Base-by-base conservation (phyloP, 345 rosid species). In the Limnanthes douglasii region DNA sequence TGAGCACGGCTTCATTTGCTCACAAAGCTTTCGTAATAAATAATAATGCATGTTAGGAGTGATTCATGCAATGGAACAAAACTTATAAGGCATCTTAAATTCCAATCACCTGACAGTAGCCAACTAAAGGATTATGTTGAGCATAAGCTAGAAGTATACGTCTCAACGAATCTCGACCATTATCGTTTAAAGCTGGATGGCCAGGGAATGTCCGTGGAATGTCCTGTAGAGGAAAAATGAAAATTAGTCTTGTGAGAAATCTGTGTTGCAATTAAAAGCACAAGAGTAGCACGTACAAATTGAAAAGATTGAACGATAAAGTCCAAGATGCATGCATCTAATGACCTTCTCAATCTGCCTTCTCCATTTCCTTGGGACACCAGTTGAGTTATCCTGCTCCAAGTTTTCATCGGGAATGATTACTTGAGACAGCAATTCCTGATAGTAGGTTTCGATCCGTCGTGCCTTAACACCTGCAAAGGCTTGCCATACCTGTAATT, bases 291-390 rank as follows among this genome's bases (percentile, higher is more conserved):
- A 65, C 65, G 59, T 59, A 50, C 69, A 31, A 62, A 74, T 59
- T 68, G 63, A 66, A 72, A 71, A 67, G 54, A 66, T 19, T 61
- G 64, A 69, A 63, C 23, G 45, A 47, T 45, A 67, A 67, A 75
- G 50, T 52, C 61, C 66, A 62, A 62, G 48, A 63, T 30, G 28
- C 52, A 64, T 64, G 72, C 68, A 58, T 65, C 60, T 62, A 69
- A 59, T 43, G 72, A 84, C 98, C 98, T 90, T 84, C 78, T 90
- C 95, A 72, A 90, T 90, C 69, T 84, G 95, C 60, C 62, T 83
- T 59, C 53, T 68, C 92, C 78, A 90, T 41, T 75, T 76, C 45
- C 42, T 51, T 43, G 70, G 55, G 18, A 56, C 57, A 35, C 39
- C 72, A 32, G 69, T 43, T 31, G 78, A 32, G 54, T 25, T 49